Conservation (phyloP, 1,139 yeast species). For the Scheffersomyces insectosa region DNA sequence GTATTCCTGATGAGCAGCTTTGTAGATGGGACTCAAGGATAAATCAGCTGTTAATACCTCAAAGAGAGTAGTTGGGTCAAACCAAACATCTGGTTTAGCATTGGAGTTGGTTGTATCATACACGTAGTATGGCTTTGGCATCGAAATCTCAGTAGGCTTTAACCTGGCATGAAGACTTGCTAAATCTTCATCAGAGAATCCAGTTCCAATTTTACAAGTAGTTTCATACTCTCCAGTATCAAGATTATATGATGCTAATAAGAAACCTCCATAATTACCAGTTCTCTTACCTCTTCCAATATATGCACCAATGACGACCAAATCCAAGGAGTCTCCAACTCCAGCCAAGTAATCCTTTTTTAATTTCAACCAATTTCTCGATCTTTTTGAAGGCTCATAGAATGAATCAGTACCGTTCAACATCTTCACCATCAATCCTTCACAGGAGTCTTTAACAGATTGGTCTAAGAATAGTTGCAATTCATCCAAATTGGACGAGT, state of each 20-base stretch:
- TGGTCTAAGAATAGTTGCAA: conserved; percentile 86
- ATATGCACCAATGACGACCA: conserved; percentile 93
- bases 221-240: conserved; percentile 93
- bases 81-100: conserved; percentile 92
- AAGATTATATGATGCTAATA: conserved; percentile 84
- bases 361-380: conserved; percentile 92
- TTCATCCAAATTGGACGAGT: conserved; percentile 73
- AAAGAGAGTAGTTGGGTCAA: conserved; percentile 83
- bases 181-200: conserved; percentile 86
- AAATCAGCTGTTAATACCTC: conserved; percentile 95
- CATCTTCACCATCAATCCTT: conserved; percentile 94
- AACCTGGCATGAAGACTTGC: conserved; percentile 58
- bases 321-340: conserved; percentile 91
- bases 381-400: conserved; percentile 93
- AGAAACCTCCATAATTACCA: conserved; percentile 90
- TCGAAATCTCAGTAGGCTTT: conserved; percentile 64
- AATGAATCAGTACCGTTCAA: conserved; percentile 77
- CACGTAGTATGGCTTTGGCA: conserved; percentile 70
- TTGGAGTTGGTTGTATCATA: conserved; percentile 63
- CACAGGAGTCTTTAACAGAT: conserved; percentile 87
- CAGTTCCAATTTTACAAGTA: conserved; percentile 96
- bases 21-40: conserved; percentile 88
- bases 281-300: conserved; percentile 94
- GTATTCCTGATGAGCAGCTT: conserved; percentile 75
- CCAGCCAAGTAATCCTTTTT: conserved; percentile 94